Evolutionary conservation across 345 rosid genomes (phyloP), one percentile per base, ranked within the genome.

Genomic region (Citropsis articulata): DNA sequence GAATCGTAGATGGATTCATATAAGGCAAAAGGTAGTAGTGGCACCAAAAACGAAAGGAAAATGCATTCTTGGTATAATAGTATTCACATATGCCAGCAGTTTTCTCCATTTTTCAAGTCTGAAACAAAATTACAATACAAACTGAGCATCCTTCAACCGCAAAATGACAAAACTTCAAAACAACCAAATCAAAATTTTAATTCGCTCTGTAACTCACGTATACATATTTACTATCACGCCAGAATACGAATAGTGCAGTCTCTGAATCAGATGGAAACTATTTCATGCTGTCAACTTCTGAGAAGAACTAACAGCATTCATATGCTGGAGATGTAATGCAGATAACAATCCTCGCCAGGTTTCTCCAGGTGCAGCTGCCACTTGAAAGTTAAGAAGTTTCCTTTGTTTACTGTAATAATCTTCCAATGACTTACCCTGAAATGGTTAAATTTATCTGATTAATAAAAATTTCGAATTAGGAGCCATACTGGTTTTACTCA

Each of bases 291-390:
- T 89, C 75, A 90, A 82, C 89, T 90, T 88, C 73, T 84, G 89
- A 28, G 92, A 84, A 77, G 92, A 71, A 69, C 60, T 69, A 42
- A 75, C 70, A 79, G 85, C 85, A 78, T 91, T 87, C 73, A 81
- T 64, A 53, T 83, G 88, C 84, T 89, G 88, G 75, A 94, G 93
- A 82, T 84, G 97, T 56, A 96, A 82, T 9, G 93, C 97, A 48
- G 93, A 92, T 86, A 96, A 84, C 84, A 96, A 87, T 30, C 97
- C 91, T 40, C 86, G 89, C 99, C 99, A 96, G 69, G 93, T 85
- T 82, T 94, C 97, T 65, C 85, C 90, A 6, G 97, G 85, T 33
- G 90, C 95, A 80, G 79, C 84, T 21, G 86, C 88, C 30, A 88
- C 90, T 79, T 89, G 89, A 81, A 91, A 88, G 83, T 96, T 89